Percentiles rank a stretch among this genome's conserved stretches.
These are phyloP conservation scores for Flaveria robusta DNA, from an alignment of 129 eudicot species.

Conservation along the genomic window DNA sequence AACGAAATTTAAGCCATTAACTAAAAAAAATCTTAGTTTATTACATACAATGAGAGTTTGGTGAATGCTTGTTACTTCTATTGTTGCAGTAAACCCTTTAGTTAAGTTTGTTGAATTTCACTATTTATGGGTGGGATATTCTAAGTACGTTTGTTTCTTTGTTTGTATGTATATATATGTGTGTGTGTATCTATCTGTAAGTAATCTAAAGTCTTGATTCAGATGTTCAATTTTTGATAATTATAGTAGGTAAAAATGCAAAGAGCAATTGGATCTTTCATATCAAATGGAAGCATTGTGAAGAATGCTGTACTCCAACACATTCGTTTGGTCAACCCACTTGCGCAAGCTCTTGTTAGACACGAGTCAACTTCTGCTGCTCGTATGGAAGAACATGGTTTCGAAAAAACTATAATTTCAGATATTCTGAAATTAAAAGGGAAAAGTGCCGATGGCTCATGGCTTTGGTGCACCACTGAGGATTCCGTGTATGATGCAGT, in stretches of 20 bases:
- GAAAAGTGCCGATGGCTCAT: conserved; percentile 92
- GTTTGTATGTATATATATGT: neutral
- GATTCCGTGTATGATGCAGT: conserved; percentile 97
- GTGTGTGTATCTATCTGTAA: neutral
- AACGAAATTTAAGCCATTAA: neutral
- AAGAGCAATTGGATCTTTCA: conserved; percentile 71
- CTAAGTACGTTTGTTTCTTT: too few species aligned
- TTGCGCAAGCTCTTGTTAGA: conserved; percentile 38
- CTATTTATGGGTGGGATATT: neutral
- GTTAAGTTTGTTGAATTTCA: neutral
- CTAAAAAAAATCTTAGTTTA: too few species aligned
- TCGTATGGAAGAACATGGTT: conserved; percentile 91
- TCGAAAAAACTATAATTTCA: conserved; percentile 86
- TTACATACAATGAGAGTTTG: too few species aligned
- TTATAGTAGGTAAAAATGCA: conserved; percentile 51
- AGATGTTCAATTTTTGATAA: neutral
- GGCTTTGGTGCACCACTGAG: conserved; percentile 99
- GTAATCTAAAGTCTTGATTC: neutral
- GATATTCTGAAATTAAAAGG: conserved; percentile 83
- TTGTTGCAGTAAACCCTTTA: too few species aligned
- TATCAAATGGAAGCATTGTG: conserved; percentile 66
- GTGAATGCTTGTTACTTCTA: too few species aligned
- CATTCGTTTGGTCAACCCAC: conserved; percentile 60
- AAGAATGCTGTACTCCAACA: conserved; percentile 76
- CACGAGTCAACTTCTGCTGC: conserved; percentile 69